These are phyloP conservation scores for Pleurotus sapidus DNA, from an alignment of 768 basidiomycete species.

Conservation along the genomic window DNA sequence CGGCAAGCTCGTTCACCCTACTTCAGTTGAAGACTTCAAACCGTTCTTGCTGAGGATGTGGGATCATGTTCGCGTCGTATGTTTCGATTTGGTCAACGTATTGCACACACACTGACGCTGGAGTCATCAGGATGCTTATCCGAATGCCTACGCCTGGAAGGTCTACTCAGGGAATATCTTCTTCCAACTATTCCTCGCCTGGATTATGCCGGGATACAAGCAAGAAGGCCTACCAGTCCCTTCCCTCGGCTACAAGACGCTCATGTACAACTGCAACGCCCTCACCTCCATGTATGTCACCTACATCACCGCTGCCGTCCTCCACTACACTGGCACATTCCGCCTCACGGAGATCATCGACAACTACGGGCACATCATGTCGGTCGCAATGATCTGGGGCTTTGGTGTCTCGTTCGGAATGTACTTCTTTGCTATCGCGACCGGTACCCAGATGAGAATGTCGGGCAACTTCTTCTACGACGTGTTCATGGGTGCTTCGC, in stretches of 20 bases:
- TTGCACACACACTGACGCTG: not conserved
- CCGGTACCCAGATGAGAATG: conserved; percentile 86
- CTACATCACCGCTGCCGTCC: conserved; percentile 64
- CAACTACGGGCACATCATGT: conserved; percentile 94
- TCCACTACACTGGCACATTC: conserved; percentile 83
- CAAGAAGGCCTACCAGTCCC: conserved; percentile 97
- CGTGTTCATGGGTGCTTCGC: conserved; percentile 92
- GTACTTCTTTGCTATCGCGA: conserved; percentile 75
- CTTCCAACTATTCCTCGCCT: conserved; percentile 89
- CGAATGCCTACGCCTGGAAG: conserved; percentile 84
- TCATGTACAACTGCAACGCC: conserved; percentile 98
- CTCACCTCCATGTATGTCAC: conserved; percentile 82
- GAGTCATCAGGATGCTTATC: conserved; percentile 75
- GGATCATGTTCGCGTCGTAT: conserved; percentile 76
- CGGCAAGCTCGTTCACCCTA: conserved; percentile 72
- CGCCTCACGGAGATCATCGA: conserved; percentile 93
- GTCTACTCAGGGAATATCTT: conserved; percentile 87
- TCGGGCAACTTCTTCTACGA: conserved; percentile 95
- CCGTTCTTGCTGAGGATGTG: conserved; percentile 85
- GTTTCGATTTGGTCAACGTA: not conserved
- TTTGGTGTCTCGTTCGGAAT: conserved; percentile 78
- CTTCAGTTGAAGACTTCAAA: conserved; percentile 62
- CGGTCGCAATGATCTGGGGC: conserved; percentile 90
- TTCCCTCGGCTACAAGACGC: conserved; percentile 86
- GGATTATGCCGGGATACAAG: conserved; percentile 85